These are phyloP conservation scores for Cyberlindnera lachancei DNA, from an alignment of 805 yeast species.

Conservation along the genomic window DNA sequence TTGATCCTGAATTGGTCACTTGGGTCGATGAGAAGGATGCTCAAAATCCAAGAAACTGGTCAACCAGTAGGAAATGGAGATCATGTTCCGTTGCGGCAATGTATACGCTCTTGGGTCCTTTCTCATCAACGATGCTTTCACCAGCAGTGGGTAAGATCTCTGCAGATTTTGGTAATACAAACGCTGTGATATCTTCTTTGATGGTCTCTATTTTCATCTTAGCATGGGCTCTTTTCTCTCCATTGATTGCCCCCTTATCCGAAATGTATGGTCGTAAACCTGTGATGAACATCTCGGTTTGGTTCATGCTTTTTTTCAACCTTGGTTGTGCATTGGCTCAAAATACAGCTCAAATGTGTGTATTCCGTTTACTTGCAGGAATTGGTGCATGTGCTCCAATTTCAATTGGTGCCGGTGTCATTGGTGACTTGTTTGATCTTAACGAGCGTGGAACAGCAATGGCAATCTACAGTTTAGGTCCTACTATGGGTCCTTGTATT, in stretches of 20 bases:
- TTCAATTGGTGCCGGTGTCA: conserved; percentile 61
- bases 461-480: conserved; percentile 44
- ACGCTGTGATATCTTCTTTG: conserved; percentile 34
- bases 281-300: conserved; percentile 43
- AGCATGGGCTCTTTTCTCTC: conserved; percentile 60
- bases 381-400: conserved; percentile 62
- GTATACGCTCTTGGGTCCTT: conserved; percentile 53
- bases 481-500: conserved; percentile 51
- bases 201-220: conserved; percentile 52
- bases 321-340: conserved; percentile 53
- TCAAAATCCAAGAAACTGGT: conserved; percentile 60
- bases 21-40: conserved; percentile 63
- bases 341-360: conserved; percentile 46
- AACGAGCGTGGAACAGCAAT: conserved; percentile 46
- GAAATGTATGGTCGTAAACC: conserved; percentile 51
- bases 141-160: conserved; percentile 50
- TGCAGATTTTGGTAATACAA: conserved; percentile 34
- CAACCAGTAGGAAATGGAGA: conserved; percentile 30
- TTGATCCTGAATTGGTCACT: conserved; percentile 61
- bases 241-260: conserved; percentile 53
- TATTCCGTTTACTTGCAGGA: conserved; percentile 58
- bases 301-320: conserved; percentile 41
- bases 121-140: conserved; percentile 54
- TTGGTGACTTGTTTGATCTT: conserved; percentile 53
- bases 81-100: conserved; percentile 41